Evolutionary conservation across 257 asterid genomes (phyloP), one percentile per base, ranked within the genome.

Genomic region (Solanum appendiculatum): DNA sequence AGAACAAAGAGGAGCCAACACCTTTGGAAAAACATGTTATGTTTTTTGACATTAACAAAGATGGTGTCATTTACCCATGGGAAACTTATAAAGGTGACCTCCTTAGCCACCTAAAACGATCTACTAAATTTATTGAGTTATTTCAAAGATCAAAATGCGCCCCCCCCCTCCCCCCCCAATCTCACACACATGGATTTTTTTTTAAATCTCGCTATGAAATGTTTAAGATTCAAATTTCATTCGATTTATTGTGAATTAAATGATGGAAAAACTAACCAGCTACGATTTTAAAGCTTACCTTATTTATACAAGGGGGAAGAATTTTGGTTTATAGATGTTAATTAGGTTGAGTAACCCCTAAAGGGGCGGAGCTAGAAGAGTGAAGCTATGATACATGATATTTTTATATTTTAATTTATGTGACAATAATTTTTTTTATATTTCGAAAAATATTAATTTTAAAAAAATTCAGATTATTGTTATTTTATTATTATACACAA

Each of bases 1-100:
- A 60, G 60, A 75, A 21, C 21, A 66, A 66, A 11, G 95, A 94
- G 7, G 95, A 94, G 4, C 89, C 91, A 10, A 94, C 86, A 73
- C 88, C 90, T 84, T 88, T 96, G 37, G 92, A 93, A 87, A 95
- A 93, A 83, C 99, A 95, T 86, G 96, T 91, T 21, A 89, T 90
- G 96, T 96, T 96, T 93, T 95, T 96, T 86, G 98, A 96, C 88
- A 94, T 90, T 51, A 91, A 96, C 83, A 89, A 93, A 25, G 99
- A 96, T 86, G 99, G 99, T 13, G 9, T 95, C 5, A 87, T 96
- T 88, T 92, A 95, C 86, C 97, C 95, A 13, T 93, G 92, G 36
- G 98, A 96, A 95, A 96, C 99, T 18, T 96, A 89, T 87, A 21
- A 90, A 90, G 99, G 99, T 56, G 18, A 54, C 18, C 3, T 51